Evolutionary conservation across 495 filamentous ascomycete species (phyloP).

Genomic region (Xylaria sp.): DNA sequence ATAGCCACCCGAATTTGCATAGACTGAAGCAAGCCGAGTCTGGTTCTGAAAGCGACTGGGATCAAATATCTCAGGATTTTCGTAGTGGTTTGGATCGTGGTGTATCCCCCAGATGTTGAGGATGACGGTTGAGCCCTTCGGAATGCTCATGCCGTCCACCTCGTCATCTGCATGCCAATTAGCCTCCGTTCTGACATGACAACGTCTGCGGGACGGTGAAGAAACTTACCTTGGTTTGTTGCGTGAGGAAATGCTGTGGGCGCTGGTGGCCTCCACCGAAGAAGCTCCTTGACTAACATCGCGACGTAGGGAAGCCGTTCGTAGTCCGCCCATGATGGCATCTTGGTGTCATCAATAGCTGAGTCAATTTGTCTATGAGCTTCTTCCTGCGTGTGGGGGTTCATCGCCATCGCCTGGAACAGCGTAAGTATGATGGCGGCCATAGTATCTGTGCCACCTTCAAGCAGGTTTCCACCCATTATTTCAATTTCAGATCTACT

Average conservation of each 20-base stretch:
- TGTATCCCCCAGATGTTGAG: conserved; percentile 19
- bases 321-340: conserved; percentile 10
- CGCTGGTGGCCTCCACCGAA: conserved; percentile 3
- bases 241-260: conserved; percentile 6
- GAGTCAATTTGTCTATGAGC: conserved; percentile 3
- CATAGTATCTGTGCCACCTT: conserved; percentile 21
- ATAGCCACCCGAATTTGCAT: conserved; percentile 13
- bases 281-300: conserved; percentile 11
- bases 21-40: conserved; percentile 6
- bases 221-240: not conserved
- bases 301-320: conserved; percentile 13
- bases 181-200: not conserved
- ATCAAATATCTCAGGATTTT: conserved; percentile 1
- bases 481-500: conserved; percentile 11
- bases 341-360: not conserved
- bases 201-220: no score
- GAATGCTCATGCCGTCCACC: not conserved
- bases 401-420: conserved; percentile 12
- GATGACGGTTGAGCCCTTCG: not conserved
- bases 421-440: conserved; percentile 9
- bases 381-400: conserved; percentile 7
- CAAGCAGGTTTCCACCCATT: conserved; percentile 13
- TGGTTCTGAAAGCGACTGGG: not conserved
- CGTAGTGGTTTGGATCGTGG: not conserved
- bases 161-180: conserved; percentile 17